Evolutionary conservation across 805 yeast species (phyloP).

Genomic region (Yarrowia deformans): DNA sequence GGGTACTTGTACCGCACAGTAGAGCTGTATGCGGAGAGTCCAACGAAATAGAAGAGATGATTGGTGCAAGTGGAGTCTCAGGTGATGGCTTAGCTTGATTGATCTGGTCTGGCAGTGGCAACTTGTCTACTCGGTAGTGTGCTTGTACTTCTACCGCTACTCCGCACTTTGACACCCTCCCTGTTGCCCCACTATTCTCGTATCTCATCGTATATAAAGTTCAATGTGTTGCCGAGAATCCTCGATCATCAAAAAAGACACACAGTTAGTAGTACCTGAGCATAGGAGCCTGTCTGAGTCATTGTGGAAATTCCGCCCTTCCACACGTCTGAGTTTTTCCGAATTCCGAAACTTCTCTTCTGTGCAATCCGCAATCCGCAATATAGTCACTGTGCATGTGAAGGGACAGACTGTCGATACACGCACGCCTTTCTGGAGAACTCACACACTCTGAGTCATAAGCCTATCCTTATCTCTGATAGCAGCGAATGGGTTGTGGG

Average conservation of each 20-base stretch:
- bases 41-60: not conserved
- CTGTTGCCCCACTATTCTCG: constrained; percentile 1
- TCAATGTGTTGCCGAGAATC: constrained; percentile 30
- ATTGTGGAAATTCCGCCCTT: not conserved
- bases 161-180: not conserved
- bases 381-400: constrained; percentile 13
- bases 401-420: too few species aligned
- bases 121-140: too few species aligned
- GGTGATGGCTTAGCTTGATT: too few species aligned
- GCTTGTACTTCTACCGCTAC: too few species aligned
- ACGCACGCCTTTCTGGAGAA: too few species aligned
- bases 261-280: not conserved
- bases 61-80: too few species aligned
- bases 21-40: constrained; percentile 4
- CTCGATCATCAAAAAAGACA: not conserved
- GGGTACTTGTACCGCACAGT: constrained; percentile 12
- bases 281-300: not conserved
- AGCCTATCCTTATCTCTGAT: constrained; percentile 33
- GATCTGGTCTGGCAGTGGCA: too few species aligned
- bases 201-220: not conserved
- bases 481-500: constrained; percentile 29
- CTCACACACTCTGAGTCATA: constrained; percentile 23
- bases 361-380: too few species aligned
- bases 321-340: not conserved
- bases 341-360: not conserved